These are phyloP conservation scores for Trametes maxima DNA, from an alignment of 768 basidiomycete species.

Conservation along the genomic window DNA sequence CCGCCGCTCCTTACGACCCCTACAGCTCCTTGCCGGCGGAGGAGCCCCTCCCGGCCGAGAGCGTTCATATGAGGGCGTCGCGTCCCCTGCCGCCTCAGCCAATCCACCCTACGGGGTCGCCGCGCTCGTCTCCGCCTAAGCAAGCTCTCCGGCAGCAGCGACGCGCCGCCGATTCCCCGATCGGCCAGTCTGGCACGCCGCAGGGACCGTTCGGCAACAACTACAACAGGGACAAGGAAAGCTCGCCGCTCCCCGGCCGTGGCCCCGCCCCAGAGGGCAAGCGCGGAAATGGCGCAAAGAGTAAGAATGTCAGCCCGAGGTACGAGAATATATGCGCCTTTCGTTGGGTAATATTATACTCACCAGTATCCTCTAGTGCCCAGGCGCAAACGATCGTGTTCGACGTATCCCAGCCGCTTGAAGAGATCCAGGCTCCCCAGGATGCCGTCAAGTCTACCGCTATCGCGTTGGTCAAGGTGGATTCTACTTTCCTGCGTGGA, in stretches of 20 bases:
- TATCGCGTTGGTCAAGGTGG: constrained; percentile 86
- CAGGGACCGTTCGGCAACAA: constrained; percentile 39
- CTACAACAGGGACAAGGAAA: constrained; percentile 64
- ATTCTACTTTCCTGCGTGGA: constrained; percentile 80
- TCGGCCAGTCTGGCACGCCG: constrained; percentile 34
- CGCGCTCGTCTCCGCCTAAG: constrained; percentile 70
- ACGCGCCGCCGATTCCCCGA: constrained; percentile 54
- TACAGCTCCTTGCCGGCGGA: constrained; percentile 30
- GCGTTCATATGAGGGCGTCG: constrained; percentile 49
- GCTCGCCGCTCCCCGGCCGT: constrained; percentile 65
- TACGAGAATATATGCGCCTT: constrained; percentile 34
- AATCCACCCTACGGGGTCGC: constrained; percentile 46
- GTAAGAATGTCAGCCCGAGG: constrained; percentile 60
- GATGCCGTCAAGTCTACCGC: constrained; percentile 88
- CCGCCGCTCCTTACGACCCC: constrained; percentile 33
- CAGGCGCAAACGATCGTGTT: constrained; percentile 71
- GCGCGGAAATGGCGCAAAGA: constrained; percentile 45
- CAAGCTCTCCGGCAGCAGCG: constrained; percentile 47
- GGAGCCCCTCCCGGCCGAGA: constrained; percentile 37
- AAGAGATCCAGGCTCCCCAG: constrained; percentile 72
- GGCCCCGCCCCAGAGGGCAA: constrained; percentile 38
- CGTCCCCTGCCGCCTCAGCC: constrained; percentile 69
- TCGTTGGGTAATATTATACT: not conserved
- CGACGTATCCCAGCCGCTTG: constrained; percentile 72
- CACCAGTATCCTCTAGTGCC: constrained; percentile 40